Base-by-base conservation (phyloP, 768 basidiomycete species). In the Boletellus ananas region DNA sequence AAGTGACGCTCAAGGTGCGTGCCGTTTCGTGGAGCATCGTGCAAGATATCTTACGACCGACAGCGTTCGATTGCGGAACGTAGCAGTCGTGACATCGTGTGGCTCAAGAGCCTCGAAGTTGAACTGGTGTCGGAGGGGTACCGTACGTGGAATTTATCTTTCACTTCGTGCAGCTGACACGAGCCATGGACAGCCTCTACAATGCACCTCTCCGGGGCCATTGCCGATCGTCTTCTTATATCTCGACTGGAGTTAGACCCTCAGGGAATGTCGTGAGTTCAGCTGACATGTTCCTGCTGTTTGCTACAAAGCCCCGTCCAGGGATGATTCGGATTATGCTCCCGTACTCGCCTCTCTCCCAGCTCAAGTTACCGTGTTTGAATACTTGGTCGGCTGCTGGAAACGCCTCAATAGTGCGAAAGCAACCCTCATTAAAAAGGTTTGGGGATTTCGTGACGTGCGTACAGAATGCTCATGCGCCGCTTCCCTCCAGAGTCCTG, bases 361-460 rank as follows among this genome's bases (percentile, higher is more conserved):
- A 9, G 56, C 79, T 8, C 70, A 83, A 47, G 83, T 92, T 66
- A 93, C 94, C 0, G 77, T 82, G 0, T 92, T 95, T 51, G 91
- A 96, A 61, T 98, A 92, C 64, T 76, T 99, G 20, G 78, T 91
- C 9, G 87, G 87, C 17, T 87, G 88, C 60, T 99, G 95, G 95
- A 93, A 90, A 69, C 80, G 94, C n/a, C 58, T 88, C 36, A 87
- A 88, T 55, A 55, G 70, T 7, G 76, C 76, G 13, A 74, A 76
- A 51, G 68, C 75, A 34, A 70, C 75, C 16, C 62, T 90, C 18
- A 52, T 80, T 38, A 90, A 85, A 63, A 87, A 81, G 80, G 89
- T 84, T 36, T 27, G 61, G 27, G 9, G 20, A 3, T 7, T 5
- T 25, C 33, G 7, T 25, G 39, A 1, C 2, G 11, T 43, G 31